Conservation (phyloP, 768 basidiomycete species). For the Astraeus odoratus region DNA sequence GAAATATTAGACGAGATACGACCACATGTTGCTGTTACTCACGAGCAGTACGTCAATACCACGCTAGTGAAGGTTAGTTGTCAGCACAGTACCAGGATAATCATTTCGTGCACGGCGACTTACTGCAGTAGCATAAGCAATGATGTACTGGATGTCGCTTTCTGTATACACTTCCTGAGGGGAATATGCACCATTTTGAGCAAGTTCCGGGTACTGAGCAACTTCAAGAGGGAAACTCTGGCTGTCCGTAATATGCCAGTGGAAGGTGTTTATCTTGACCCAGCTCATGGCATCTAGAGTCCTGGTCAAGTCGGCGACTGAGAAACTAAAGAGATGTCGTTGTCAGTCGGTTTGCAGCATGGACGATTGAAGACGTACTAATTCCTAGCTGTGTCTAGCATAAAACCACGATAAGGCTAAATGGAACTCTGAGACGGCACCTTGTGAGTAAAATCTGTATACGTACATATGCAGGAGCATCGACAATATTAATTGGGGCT, state of each 20-base stretch:
- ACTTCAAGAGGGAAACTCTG: conserved; percentile 75
- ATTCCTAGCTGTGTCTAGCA: conserved; percentile 41
- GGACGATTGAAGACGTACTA: conserved; percentile 22
- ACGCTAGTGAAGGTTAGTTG: conserved; percentile 31
- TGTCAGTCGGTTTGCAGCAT: neutral
- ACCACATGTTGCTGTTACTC: neutral
- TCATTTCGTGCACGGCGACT: conserved; percentile 18
- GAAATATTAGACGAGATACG: neutral
- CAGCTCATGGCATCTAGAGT: conserved; percentile 48
- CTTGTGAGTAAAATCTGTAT: neutral
- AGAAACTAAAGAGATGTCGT: conserved; percentile 23
- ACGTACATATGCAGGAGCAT: conserved; percentile 43
- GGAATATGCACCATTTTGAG: conserved; percentile 64
- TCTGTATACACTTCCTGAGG: conserved; percentile 43
- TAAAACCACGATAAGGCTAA: conserved; percentile 35
- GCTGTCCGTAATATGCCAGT: conserved; percentile 82
- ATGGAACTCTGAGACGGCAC: neutral
- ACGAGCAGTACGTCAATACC: conserved; percentile 68
- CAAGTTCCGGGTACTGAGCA: conserved; percentile 51
- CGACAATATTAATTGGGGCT: conserved; percentile 36
- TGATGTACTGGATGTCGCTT: conserved; percentile 50
- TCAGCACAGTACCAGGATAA: neutral
- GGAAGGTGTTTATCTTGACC: conserved; percentile 61
- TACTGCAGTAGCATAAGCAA: conserved; percentile 65
- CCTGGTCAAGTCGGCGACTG: conserved; percentile 31